A percentile compares a stretch with the other conserved stretches of the same genome.
These are phyloP conservation scores for Calocera viscosa DNA, from an alignment of 768 basidiomycete genomes.

Conservation along the genomic window DNA sequence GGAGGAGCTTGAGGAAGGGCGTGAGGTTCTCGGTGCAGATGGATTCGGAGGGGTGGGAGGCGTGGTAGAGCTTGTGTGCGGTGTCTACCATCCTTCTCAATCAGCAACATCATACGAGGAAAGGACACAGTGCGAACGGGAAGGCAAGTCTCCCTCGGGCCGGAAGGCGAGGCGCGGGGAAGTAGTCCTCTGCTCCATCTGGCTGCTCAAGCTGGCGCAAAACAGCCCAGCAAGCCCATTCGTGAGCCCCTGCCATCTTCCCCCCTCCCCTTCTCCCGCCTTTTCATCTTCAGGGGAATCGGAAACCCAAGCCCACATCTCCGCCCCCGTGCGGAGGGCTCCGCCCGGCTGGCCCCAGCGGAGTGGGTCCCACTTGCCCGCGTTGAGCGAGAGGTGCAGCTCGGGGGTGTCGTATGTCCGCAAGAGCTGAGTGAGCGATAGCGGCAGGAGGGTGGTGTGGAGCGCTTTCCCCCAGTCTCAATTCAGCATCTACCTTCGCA, in stretches of 20 bases:
- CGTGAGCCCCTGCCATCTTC: constrained; percentile 71
- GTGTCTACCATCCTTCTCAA: constrained; percentile 8
- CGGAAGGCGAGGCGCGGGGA: constrained; percentile 48
- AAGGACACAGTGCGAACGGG: constrained; percentile 24
- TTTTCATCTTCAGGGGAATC: constrained; percentile 28
- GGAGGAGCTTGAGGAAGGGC: constrained; percentile 86
- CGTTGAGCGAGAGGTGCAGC: constrained; percentile 77
- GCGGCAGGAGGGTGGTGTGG: constrained; percentile 78
- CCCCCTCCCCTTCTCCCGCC: constrained; percentile 42
- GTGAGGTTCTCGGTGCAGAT: constrained; percentile 98
- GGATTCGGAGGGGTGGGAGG: constrained; percentile 64
- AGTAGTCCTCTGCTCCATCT: constrained; percentile 65
- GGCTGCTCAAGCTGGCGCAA: constrained; percentile 75
- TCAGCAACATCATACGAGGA: constrained; percentile 29
- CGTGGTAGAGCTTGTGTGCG: constrained; percentile 45
- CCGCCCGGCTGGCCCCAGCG: constrained; percentile 72
- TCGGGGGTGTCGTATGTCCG: constrained; percentile 77
- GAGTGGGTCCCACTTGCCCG: constrained; percentile 83
- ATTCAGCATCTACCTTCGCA: background rate
- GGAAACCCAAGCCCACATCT: constrained; percentile 88
- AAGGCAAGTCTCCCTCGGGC: constrained; percentile 47
- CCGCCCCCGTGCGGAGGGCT: constrained; percentile 72
- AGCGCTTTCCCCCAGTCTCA: constrained; percentile 39
- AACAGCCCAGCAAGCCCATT: constrained; percentile 88
- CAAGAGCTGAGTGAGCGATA: constrained; percentile 75